Conservation (phyloP, 1,284 basidiomycete genomes). For the Boletus smithii region DNA sequence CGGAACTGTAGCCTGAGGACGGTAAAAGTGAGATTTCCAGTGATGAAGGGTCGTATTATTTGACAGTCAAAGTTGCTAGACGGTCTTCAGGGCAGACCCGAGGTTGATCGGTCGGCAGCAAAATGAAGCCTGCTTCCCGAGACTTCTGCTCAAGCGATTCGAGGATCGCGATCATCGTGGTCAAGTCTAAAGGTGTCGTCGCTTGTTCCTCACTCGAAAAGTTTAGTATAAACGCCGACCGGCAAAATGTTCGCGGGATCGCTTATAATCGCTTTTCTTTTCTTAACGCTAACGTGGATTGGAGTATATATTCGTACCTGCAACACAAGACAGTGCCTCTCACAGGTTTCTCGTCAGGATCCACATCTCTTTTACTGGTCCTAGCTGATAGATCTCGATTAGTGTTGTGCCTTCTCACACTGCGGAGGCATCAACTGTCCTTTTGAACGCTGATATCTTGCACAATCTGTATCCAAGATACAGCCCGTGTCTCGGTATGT, state of each 20-base stretch:
- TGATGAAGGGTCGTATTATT: not conserved
- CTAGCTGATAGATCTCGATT: conserved; percentile 13
- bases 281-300: not conserved
- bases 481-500: conserved; percentile 4
- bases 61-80: conserved; percentile 3
- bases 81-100: conserved; percentile 2
- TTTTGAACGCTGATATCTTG: not conserved
- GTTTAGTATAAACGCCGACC: conserved; percentile 23
- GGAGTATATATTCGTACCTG: not conserved
- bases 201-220: conserved; percentile 23
- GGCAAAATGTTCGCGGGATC: conserved; percentile 34
- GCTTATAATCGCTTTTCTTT: conserved; percentile 18
- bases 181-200: conserved; percentile 28
- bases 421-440: not conserved
- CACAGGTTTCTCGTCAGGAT: conserved; percentile 3
- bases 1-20: not conserved
- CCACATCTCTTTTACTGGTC: not conserved
- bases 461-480: not conserved
- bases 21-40: not conserved
- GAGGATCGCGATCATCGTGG: conserved; percentile 30
- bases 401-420: conserved; percentile 7
- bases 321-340: not conserved
- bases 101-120: conserved; percentile 23
- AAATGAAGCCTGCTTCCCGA: conserved; percentile 23
- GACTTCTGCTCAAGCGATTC: conserved; percentile 28